These are phyloP conservation scores for Carex myosuroides DNA, from an alignment of 176 grass and related monocot species.

Conservation along the genomic window DNA sequence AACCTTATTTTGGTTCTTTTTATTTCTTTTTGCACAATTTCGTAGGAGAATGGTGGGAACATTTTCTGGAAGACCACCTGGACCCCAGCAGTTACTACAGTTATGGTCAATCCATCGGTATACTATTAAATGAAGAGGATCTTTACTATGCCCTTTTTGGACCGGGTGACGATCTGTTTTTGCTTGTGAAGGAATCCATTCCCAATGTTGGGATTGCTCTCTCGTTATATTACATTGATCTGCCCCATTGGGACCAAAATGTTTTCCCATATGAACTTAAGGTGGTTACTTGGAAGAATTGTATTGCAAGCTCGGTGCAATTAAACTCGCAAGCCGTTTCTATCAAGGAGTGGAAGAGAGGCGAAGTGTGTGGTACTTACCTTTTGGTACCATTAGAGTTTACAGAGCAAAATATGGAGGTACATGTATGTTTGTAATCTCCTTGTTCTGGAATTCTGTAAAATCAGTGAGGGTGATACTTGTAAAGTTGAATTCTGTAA, in stretches of 20 bases:
- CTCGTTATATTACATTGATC: slow-evolving; percentile 39
- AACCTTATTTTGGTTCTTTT: too few species aligned
- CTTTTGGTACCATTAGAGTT: slow-evolving; percentile 50
- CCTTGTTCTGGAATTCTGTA: too few species aligned
- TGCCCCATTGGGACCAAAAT: slow-evolving; percentile 13
- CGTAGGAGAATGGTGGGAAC: too few species aligned
- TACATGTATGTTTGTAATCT: neutral
- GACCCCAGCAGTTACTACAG: slow-evolving; percentile 1
- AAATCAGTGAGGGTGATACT: too few species aligned
- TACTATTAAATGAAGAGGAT: slow-evolving; percentile 25
- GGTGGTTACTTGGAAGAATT: neutral
- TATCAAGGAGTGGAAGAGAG: slow-evolving; percentile 26
- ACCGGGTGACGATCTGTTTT: slow-evolving; percentile 51
- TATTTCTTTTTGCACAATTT: too few species aligned
- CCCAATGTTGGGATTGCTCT: slow-evolving; percentile 28
- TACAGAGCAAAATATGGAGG: slow-evolving; percentile 16
- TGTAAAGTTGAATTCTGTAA: too few species aligned
- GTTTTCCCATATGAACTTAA: slow-evolving; percentile 28
- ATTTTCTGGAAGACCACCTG: too few species aligned
- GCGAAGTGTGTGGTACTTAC: slow-evolving; percentile 21
- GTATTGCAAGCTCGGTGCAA: slow-evolving; percentile 24
- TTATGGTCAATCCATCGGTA: slow-evolving; percentile 23
- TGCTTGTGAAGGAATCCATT: slow-evolving; percentile 41
- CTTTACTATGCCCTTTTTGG: slow-evolving; percentile 47
- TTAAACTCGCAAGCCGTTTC: slow-evolving; percentile 32